A percentile compares a stretch with the other conserved stretches of the same genome.
phyloP scores from a whole-genome alignment of 2,329 filamentous ascomycete species.

The Talaromyces albobiverticillius region DNA sequence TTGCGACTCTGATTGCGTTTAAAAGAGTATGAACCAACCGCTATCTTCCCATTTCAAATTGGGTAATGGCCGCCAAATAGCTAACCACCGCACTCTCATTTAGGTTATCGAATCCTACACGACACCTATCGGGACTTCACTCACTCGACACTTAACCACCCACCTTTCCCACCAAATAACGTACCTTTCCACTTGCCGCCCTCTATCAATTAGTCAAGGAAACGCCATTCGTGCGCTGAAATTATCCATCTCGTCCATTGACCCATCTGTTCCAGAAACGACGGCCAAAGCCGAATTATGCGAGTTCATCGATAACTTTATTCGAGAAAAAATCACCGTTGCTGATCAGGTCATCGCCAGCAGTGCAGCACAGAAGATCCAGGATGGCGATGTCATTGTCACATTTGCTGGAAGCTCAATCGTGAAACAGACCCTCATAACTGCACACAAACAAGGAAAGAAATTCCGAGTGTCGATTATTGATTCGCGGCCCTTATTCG shows the following conservation, averaged over 20 bases:
- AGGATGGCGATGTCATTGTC: constrained; percentile 75
- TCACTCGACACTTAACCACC: constrained; percentile 86
- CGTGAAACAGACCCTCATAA: constrained; percentile 76
- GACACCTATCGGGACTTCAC: constrained; percentile 77
- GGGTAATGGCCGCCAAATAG: constrained; percentile 9
- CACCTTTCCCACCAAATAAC: constrained; percentile 95
- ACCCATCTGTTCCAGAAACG: constrained; percentile 77
- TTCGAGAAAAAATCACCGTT: constrained; percentile 82
- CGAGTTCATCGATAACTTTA: constrained; percentile 81
- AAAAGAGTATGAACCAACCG: constrained; percentile 63
- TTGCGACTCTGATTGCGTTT: constrained; percentile 84
- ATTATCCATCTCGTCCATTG: constrained; percentile 83
- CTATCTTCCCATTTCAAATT: too few species aligned
- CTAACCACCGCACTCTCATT: constrained; percentile 4
- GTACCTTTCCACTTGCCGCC: constrained; percentile 88
- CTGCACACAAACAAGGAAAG: constrained; percentile 67
- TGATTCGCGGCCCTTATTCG: constrained; percentile 70
- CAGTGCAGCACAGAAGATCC: constrained; percentile 71
- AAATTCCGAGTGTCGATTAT: constrained; percentile 81
- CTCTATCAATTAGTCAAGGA: constrained; percentile 93
- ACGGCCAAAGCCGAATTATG: constrained; percentile 77
- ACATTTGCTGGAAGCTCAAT: constrained; percentile 85
- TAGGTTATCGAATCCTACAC: constrained; percentile 91
- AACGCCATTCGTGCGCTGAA: constrained; percentile 96
- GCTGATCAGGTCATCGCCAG: constrained; percentile 82